Evolutionary conservation across 1,284 basidiomycete genomes (phyloP).

Genomic region (Sutorius eximius): DNA sequence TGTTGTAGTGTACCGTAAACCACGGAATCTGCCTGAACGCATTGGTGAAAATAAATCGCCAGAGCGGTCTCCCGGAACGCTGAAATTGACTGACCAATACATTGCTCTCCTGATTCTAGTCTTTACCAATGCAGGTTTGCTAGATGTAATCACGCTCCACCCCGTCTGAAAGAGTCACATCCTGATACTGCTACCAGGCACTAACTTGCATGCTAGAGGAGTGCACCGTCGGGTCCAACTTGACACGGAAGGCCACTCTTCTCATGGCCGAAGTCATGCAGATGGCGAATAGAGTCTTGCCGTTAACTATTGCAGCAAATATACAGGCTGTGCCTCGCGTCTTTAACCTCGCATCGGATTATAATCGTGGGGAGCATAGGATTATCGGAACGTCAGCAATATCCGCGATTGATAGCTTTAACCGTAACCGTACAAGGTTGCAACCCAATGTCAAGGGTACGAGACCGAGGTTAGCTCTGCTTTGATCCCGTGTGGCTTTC

Average conservation of each 20-base stretch:
- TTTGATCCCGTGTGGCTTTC: not conserved
- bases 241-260: conserved; percentile 86
- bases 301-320: conserved; percentile 76
- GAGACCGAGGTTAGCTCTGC: conserved; percentile 54
- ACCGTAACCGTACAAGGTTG: conserved; percentile 75
- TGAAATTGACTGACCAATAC: conserved; percentile 93
- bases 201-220: conserved; percentile 84
- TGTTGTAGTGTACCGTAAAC: conserved; percentile 65
- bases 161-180: not conserved
- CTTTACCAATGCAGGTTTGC: conserved; percentile 83
- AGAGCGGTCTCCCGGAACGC: conserved; percentile 56
- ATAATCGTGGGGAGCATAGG: conserved; percentile 67
- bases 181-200: conserved; percentile 52
- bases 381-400: conserved; percentile 85
- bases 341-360: conserved; percentile 82
- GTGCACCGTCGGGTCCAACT: conserved; percentile 60
- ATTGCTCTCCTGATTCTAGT: conserved; percentile 87
- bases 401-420: conserved; percentile 88
- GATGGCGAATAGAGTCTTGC: conserved; percentile 87
- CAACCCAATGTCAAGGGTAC: conserved; percentile 56
- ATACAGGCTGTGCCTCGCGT: conserved; percentile 87
- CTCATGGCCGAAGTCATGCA: conserved; percentile 92
- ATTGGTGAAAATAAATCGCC: conserved; percentile 34
- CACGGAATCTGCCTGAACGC: conserved; percentile 43
- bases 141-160: conserved; percentile 62